Evolutionary conservation across 2,329 filamentous ascomycete genomes (phyloP).

Genomic region (Aspergillus fructus): DNA sequence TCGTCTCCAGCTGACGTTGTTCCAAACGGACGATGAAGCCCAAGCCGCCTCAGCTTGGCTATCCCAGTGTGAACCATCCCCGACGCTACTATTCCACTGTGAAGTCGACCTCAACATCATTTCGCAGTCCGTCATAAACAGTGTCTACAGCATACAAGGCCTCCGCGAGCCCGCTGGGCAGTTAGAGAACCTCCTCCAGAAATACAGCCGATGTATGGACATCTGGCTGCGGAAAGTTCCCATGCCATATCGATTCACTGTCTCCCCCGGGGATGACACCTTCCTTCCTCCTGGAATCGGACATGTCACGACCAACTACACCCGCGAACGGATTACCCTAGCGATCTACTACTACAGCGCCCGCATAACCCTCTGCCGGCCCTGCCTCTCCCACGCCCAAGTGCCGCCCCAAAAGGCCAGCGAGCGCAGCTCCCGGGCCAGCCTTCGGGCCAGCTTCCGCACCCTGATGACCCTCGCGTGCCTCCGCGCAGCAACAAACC

Average conservation of each 20-base stretch:
- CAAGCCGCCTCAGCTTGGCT: slow-evolving; percentile 21
- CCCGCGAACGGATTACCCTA: slow-evolving; percentile 36
- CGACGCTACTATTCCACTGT: slow-evolving; percentile 39
- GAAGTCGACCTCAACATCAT: slow-evolving; percentile 38
- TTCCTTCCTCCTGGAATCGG: slow-evolving; percentile 16
- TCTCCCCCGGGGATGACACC: slow-evolving; percentile 21
- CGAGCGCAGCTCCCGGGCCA: neutral
- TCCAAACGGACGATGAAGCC: slow-evolving; percentile 22
- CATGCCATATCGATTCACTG: slow-evolving; percentile 33
- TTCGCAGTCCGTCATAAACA: slow-evolving; percentile 38
- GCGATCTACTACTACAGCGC: slow-evolving; percentile 44
- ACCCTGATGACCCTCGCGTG: slow-evolving; percentile 33
- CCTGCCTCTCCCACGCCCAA: slow-evolving; percentile 37
- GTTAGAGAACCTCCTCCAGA: slow-evolving; percentile 34
- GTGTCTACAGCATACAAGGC: slow-evolving; percentile 40
- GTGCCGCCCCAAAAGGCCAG: neutral
- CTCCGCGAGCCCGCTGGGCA: slow-evolving; percentile 30
- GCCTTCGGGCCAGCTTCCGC: slow-evolving; percentile 17
- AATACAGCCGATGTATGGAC: slow-evolving; percentile 32
- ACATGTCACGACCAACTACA: neutral
- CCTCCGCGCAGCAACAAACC: slow-evolving; percentile 38
- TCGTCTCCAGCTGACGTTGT: slow-evolving; percentile 29
- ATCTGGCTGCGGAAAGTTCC: slow-evolving; percentile 37
- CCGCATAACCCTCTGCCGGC: slow-evolving; percentile 41
- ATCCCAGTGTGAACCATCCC: slow-evolving; percentile 24